Percentiles rank a stretch among this genome's conserved stretches.
Evolutionary conservation across 257 asterid genomes (phyloP).

Genomic region (Thymus mandschuricus): DNA sequence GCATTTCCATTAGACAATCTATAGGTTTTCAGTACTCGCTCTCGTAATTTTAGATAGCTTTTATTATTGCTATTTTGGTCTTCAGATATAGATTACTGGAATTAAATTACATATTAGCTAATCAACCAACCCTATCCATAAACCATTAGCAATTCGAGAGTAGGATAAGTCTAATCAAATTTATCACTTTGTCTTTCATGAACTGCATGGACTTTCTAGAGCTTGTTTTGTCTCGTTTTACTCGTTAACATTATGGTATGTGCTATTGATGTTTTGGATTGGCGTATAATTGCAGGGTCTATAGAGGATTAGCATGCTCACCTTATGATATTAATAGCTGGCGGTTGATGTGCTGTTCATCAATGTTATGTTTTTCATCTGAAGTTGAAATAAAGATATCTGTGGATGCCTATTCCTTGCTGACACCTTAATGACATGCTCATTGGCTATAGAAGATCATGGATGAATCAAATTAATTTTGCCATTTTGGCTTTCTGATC

Average conservation of each 20-base stretch:
- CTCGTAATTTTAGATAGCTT: conserved; percentile 15
- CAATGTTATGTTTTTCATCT: conserved; percentile 91
- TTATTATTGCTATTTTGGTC: conserved; percentile 9
- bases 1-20: conserved; percentile 14
- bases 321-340: conserved; percentile 93
- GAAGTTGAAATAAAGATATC: conserved; percentile 65
- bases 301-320: conserved; percentile 98
- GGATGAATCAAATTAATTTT: conserved; percentile 36
- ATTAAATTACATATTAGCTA: conserved; percentile 22
- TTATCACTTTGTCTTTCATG: conserved; percentile 21
- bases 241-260: conserved; percentile 56
- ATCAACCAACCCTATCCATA: conserved; percentile 25
- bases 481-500: conserved; percentile 38
- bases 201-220: conserved; percentile 34
- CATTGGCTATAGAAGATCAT: conserved; percentile 65
- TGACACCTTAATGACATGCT: conserved; percentile 61
- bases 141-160: conserved; percentile 26
- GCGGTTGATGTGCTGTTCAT: conserved; percentile 99
- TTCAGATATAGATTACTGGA: not conserved
- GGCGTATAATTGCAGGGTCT: conserved; percentile 98
- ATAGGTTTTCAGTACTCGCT: conserved; percentile 21
- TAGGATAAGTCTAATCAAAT: conserved; percentile 26
- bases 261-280: conserved; percentile 92
- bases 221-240: conserved; percentile 44
- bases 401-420: conserved; percentile 69